A percentile compares a stretch with the other conserved stretches of the same genome.
Conservation (phyloP, 2,329 filamentous ascomycete genomes). For the Arthroderma uncinatum region DNA sequence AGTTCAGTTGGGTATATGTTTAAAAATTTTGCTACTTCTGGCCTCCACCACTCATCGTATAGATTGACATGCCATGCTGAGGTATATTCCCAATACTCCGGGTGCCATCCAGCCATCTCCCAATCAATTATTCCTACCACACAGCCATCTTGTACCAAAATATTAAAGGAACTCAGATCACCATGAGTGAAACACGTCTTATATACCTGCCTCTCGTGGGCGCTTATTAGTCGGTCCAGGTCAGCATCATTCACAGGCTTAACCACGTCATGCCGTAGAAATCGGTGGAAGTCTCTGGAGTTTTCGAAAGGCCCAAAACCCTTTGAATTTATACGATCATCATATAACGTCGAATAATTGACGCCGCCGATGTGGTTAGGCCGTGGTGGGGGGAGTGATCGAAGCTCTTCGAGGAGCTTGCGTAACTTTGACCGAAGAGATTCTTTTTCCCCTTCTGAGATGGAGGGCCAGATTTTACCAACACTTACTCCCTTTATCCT, state of each 20-base stretch:
- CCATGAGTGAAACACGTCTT: slow-evolving; percentile 41
- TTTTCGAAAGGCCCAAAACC: slow-evolving; percentile 26
- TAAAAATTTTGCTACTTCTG: slow-evolving; percentile 28
- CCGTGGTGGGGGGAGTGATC: slow-evolving; percentile 11
- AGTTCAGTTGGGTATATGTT: slow-evolving; percentile 29
- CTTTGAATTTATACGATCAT: background rate
- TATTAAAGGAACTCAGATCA: slow-evolving; percentile 28
- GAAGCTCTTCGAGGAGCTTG: slow-evolving; percentile 14
- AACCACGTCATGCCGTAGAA: slow-evolving; percentile 30
- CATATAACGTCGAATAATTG: background rate
- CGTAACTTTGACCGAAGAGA: slow-evolving; percentile 12
- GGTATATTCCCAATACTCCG: slow-evolving; percentile 7
- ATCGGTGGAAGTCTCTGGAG: slow-evolving; percentile 25
- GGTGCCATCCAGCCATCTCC: slow-evolving; percentile 8
- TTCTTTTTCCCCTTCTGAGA: slow-evolving; percentile 9
- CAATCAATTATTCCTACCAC: slow-evolving; percentile 9
- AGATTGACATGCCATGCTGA: slow-evolving; percentile 21
- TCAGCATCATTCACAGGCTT: too few relatives aligned
- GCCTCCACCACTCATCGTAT: slow-evolving; percentile 21
- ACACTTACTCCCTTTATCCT: slow-evolving; percentile 24
- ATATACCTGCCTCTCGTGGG: slow-evolving; percentile 23
- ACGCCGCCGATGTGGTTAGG: slow-evolving; percentile 12
- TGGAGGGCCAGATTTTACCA: slow-evolving; percentile 14
- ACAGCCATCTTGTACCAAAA: slow-evolving; percentile 20
- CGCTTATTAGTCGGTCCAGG: too few relatives aligned